Percentiles rank a stretch among this genome's conserved stretches.
These are phyloP conservation scores for Aquilaria agallochum DNA, from an alignment of 441 rosid species.

Conservation along the genomic window DNA sequence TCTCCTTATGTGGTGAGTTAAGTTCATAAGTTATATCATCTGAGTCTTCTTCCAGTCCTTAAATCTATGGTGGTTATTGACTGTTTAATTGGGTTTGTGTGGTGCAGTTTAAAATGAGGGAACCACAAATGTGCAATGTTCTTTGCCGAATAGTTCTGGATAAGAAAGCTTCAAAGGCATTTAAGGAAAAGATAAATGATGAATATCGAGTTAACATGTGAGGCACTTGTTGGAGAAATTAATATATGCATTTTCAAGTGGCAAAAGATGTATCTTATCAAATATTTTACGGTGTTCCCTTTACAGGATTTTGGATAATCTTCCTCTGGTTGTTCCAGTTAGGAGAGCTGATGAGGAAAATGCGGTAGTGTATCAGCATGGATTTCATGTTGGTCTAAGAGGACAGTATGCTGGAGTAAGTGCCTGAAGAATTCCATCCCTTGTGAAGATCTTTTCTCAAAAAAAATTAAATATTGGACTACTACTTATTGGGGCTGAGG, in stretches of 20 bases:
- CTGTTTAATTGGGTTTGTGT: slow-evolving; percentile 14
- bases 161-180: slow-evolving; percentile 57
- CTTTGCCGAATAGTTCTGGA: slow-evolving; percentile 56
- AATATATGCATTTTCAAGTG: neutral
- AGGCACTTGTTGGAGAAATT: slow-evolving; percentile 18
- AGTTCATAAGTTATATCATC: neutral
- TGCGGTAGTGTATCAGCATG: slow-evolving; percentile 70
- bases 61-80: slow-evolving; percentile 8
- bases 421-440: slow-evolving; percentile 3
- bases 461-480: too few relatives aligned
- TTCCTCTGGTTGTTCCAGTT: slow-evolving; percentile 79
- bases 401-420: slow-evolving; percentile 84
- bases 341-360: slow-evolving; percentile 58
- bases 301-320: slow-evolving; percentile 93
- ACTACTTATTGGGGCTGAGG: too few relatives aligned
- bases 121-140: slow-evolving; percentile 69
- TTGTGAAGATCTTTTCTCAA: too few relatives aligned
- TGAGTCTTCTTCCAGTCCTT: slow-evolving; percentile 1
- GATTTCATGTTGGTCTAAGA: slow-evolving; percentile 77
- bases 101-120: slow-evolving; percentile 89
- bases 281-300: slow-evolving; percentile 7
- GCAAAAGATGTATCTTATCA: neutral
- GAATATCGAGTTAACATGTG: slow-evolving; percentile 90
- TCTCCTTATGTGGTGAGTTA: slow-evolving; percentile 69
- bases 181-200: slow-evolving; percentile 80